A percentile compares a stretch with the other conserved stretches of the same genome.
Evolutionary conservation across 1,284 basidiomycete species (phyloP).

Genomic region (Pseudozyma flocculosa): DNA sequence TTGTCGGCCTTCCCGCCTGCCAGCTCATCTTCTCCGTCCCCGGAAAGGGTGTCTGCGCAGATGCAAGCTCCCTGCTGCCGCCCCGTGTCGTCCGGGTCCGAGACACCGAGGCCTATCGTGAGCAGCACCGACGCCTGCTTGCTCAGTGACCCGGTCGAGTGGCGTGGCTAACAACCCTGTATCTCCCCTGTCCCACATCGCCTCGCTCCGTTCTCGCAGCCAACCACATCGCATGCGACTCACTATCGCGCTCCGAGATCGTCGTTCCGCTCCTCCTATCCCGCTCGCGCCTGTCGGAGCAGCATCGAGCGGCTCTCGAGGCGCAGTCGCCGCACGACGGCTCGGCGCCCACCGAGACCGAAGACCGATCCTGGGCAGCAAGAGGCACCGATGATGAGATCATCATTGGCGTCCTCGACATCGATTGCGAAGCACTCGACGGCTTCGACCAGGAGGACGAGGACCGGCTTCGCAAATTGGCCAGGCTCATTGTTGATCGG

Average conservation of each 20-base stretch:
- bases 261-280: conserved; percentile 57
- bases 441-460: conserved; percentile 58
- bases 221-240: conserved; percentile 60
- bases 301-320: conserved; percentile 18
- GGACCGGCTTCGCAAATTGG: conserved; percentile 49
- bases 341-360: neutral
- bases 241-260: conserved; percentile 57
- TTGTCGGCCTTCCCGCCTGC: conserved; percentile 60
- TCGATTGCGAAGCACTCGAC: conserved; percentile 57
- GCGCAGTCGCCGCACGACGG: conserved; percentile 16
- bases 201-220: conserved; percentile 23
- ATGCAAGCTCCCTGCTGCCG: conserved; percentile 49
- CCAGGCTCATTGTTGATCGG: conserved; percentile 34
- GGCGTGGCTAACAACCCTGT: no score
- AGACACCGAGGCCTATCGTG: conserved; percentile 55
- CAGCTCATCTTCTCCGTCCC: conserved; percentile 50
- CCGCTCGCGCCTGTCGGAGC: conserved; percentile 17
- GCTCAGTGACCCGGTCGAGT: neutral
- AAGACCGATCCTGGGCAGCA: conserved; percentile 38
- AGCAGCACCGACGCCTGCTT: conserved; percentile 2
- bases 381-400: conserved; percentile 44
- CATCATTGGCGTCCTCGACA: conserved; percentile 59
- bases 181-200: no score
- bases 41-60: conserved; percentile 59
- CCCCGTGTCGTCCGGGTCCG: conserved; percentile 53